Conservation (phyloP, 208 protist species). For the Acanthamoeba comandoni region DNA sequence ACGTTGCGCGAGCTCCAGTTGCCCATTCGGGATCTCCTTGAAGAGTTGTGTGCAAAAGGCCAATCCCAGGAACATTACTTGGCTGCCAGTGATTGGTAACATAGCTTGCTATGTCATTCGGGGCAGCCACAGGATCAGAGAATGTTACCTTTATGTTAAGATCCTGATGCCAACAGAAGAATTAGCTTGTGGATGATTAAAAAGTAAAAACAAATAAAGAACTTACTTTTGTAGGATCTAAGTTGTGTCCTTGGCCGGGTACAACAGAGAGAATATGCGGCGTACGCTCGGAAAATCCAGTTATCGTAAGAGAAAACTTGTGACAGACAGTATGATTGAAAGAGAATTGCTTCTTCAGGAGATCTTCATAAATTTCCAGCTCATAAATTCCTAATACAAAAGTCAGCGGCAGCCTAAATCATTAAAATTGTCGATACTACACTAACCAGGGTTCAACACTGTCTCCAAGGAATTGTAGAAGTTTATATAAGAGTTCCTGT, state of each 20-base stretch:
- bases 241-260: conserved; percentile 54
- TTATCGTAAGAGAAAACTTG: conserved; percentile 38
- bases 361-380: conserved; percentile 52
- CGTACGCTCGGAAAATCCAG: conserved; percentile 37
- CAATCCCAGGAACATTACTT: conserved; percentile 28
- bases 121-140: conserved; percentile 11
- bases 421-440: too few species aligned
- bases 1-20: too few species aligned
- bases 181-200: not conserved
- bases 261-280: conserved; percentile 44
- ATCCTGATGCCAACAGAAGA: not conserved
- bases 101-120: conserved; percentile 21
- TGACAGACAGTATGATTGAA: conserved; percentile 54
- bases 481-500: conserved; percentile 70
- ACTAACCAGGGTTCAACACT: conserved; percentile 27
- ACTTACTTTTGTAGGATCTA: conserved; percentile 28
- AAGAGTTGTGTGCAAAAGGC: not conserved
- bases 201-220: conserved; percentile 24
- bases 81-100: not conserved
- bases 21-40: too few species aligned
- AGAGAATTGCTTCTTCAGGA: conserved; percentile 35
- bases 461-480: conserved; percentile 51
- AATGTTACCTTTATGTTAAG: conserved; percentile 10
- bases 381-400: not conserved
- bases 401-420: too few species aligned